Evolutionary conservation across 1,284 basidiomycete species (phyloP), one percentile per base, ranked within the genome.

Genomic region (Somion occarium): DNA sequence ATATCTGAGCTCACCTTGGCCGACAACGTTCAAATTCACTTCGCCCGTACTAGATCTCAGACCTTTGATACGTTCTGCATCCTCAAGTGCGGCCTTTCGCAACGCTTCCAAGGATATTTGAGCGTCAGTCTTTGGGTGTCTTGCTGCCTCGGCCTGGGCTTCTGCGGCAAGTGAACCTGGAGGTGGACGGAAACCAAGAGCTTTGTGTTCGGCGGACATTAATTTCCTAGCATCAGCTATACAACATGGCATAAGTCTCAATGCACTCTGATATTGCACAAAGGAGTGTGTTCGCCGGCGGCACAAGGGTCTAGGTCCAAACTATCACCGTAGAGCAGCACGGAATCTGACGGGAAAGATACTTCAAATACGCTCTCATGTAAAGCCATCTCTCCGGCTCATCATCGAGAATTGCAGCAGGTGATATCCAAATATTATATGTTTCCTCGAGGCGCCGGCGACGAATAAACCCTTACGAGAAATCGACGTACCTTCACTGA

Each of bases 161-260:
- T 64, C 61, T 1, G 67, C 64, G 0, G 67, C 66, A 27, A 68
- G 61, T 11, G 67, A 69, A 37, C 63, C 64, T 0, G 62, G 58
- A n/a, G 68, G 68, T 11, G 67, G 66, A 12, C 65, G 63, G 58
- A 67, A 68, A 1, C 65, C 66, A 1, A 70, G 62, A 3, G 65
- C 67, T 46, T 63, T 64, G 56, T 68, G 67, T 51, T 69, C 66
- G 38, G 61, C 61, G 3, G 67, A 69, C 62, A 66, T 64, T 19
- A 69, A 53, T 45, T 57, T 62, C 19, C 66, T 57, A 20, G 64
- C 64, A 23, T 66, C 64, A 7, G 58, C 59, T 59, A 30, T 13
- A 30, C 13, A 27, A 26, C 3, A 25, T 22, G 25, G 24, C n/a
- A 26, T 43, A 19, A 13, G 27, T n/a, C n/a, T n/a, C n/a, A n/a